Evolutionary conservation across 148 eudicot species (phyloP).

Genomic region (Fagopyrum esculentum): DNA sequence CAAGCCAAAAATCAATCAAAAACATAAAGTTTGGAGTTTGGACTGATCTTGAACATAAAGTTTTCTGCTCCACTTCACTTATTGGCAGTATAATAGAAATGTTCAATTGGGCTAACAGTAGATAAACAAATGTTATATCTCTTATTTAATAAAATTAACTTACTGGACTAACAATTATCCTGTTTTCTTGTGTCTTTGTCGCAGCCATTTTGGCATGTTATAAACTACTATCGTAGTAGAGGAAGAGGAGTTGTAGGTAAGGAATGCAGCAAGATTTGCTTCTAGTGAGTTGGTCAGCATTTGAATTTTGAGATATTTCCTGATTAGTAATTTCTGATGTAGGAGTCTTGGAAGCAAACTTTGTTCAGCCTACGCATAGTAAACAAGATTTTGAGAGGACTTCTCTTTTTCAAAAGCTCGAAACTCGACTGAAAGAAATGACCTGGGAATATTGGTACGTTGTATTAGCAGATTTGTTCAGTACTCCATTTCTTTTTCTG

Average conservation of each 20-base stretch:
- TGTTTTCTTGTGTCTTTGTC: conserved; percentile 7
- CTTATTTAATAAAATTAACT: neutral
- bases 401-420: conserved; percentile 71
- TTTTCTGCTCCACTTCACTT: no score
- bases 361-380: conserved; percentile 76
- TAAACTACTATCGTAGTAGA: conserved; percentile 49
- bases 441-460: conserved; percentile 84
- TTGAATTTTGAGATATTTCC: neutral
- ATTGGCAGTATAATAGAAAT: no score
- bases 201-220: conserved; percentile 92
- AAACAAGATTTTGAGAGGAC: conserved; percentile 95
- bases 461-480: no score
- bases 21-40: no score
- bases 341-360: conserved; percentile 86
- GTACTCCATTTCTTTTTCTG: neutral
- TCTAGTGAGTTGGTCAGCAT: neutral
- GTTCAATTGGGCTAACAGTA: no score
- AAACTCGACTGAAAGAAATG: conserved; percentile 74
- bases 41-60: no score
- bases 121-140: neutral
- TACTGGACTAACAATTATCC: no score
- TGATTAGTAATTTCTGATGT: neutral
- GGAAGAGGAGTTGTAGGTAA: conserved; percentile 97
- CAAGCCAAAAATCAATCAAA: no score
- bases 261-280: conserved; percentile 9